Evolutionary conservation across 257 asterid species (phyloP), one percentile per base, ranked within the genome.

Genomic region (Cruciata laevipes): DNA sequence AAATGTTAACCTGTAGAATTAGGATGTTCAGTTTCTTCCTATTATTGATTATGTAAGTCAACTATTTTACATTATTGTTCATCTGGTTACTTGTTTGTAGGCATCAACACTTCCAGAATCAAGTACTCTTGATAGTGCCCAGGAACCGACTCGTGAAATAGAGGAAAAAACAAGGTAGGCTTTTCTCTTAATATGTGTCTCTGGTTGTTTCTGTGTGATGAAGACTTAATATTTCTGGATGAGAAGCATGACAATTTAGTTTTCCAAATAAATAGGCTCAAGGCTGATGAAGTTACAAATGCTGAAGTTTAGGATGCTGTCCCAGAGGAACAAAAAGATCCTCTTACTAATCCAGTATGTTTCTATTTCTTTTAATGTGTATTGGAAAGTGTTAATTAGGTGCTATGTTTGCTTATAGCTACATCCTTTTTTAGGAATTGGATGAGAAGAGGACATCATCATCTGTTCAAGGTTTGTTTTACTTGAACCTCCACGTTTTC

Each of bases 101-200:
- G 89, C 64, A 12, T 24, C 71, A 14, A 78, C 69, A 23, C 66
- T 81, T 61, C 69, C 81, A 13, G 64, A 70, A 67, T 27, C 75
- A 49, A 31, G 38, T 59, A 61, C 69, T 53, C 73, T 85, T 44
- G 73, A 73, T 69, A 73, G 71, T 47, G 76, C 76, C n/a, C 73
- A 72, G 49, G 86, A 78, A 58, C 67, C 77, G 77, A 68, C 59
- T 4, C 56, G 72, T 20, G 78, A 78, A 61, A 67, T 75, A 32
- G 76, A 62, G 27, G 68, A 60, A 33, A 78, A 70, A 63, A 70
- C 68, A 64, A 70, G 66, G 51, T 42, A 63, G 66, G 95, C 85
- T 42, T 72, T 82, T 76, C 69, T 70, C 24, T n/a, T n/a, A n/a
- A n/a, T n/a, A n/a, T n/a, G n/a, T n/a, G n/a, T n/a, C 18, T 60